Conservation (phyloP, 805 yeast species). For the Aciculoconidium aculeatum region DNA sequence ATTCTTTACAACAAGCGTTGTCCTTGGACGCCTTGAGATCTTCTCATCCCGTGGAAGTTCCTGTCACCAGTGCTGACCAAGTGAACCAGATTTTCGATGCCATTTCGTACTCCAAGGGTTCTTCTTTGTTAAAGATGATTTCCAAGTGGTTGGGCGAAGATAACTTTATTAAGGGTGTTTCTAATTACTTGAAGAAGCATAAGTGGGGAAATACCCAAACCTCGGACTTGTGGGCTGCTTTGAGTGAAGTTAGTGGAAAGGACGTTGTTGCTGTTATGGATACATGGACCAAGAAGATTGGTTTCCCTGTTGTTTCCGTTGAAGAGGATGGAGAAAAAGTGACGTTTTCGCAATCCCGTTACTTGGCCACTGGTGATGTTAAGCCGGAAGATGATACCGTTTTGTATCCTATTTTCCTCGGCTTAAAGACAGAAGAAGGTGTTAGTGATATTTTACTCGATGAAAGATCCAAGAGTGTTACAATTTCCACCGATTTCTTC, state of each 20-base stretch:
- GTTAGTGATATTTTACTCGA: conserved; percentile 57
- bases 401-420: conserved; percentile 65
- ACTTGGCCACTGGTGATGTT: conserved; percentile 71
- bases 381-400: conserved; percentile 66
- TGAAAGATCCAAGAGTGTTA: conserved; percentile 35
- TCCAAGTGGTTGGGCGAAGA: conserved; percentile 77
- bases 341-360: conserved; percentile 64
- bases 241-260: conserved; percentile 63
- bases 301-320: conserved; percentile 69
- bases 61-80: conserved; percentile 71
- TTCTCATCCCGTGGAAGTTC: conserved; percentile 83
- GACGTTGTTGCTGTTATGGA: conserved; percentile 71
- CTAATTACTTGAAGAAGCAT: conserved; percentile 69
- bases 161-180: conserved; percentile 70
- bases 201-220: conserved; percentile 75
- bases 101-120: conserved; percentile 77
- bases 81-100: conserved; percentile 83
- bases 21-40: conserved; percentile 72
- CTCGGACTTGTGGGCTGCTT: conserved; percentile 70
- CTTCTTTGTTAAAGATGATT: conserved; percentile 73
- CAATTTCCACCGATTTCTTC: conserved; percentile 45
- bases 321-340: conserved; percentile 51
- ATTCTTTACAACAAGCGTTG: conserved; percentile 69
- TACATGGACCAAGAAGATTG: conserved; percentile 74
- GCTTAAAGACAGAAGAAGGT: conserved; percentile 54